Percentiles rank a stretch among this genome's conserved stretches.
These are phyloP conservation scores for Paratinospora sagittata DNA, from an alignment of 164 flowering plant genomes.

Conservation along the genomic window DNA sequence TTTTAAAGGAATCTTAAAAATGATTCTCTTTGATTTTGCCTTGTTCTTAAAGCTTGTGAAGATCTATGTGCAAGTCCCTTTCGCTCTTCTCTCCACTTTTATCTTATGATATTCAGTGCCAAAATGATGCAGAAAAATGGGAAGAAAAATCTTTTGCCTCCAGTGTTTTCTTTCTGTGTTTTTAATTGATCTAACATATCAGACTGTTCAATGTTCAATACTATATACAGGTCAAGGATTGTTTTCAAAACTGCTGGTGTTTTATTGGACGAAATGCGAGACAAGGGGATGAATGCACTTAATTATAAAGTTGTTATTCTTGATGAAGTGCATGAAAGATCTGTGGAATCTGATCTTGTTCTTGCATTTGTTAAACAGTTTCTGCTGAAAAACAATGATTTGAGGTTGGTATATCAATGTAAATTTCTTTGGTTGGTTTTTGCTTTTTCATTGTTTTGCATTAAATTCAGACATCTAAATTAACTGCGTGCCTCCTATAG, in stretches of 20 bases:
- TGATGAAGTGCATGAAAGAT: constrained; percentile 99
- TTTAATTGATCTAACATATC: neutral
- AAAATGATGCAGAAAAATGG: neutral
- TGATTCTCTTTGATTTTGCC: neutral
- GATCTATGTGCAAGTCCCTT: neutral
- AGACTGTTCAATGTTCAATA: neutral
- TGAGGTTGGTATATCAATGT: constrained; percentile 43
- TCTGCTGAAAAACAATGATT: constrained; percentile 54
- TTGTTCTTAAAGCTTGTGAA: neutral
- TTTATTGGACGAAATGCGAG: constrained; percentile 92
- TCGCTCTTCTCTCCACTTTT: neutral
- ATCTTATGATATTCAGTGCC: neutral
- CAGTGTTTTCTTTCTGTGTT: neutral
- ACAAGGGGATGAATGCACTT: constrained; percentile 76
- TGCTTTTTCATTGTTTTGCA: neutral
- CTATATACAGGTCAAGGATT: constrained; percentile 59
- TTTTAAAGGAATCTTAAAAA: neutral
- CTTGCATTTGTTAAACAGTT: constrained; percentile 94
- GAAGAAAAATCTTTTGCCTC: neutral
- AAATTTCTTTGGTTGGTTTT: neutral
- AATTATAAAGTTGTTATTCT: constrained; percentile 82
- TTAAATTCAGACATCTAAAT: neutral
- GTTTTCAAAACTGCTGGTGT: constrained; percentile 98
- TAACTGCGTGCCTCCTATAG: neutral
- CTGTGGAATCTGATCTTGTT: constrained; percentile 96